phyloP scores from a whole-genome alignment of 2,329 filamentous ascomycete genomes.

The Leptographium radiaticola region DNA sequence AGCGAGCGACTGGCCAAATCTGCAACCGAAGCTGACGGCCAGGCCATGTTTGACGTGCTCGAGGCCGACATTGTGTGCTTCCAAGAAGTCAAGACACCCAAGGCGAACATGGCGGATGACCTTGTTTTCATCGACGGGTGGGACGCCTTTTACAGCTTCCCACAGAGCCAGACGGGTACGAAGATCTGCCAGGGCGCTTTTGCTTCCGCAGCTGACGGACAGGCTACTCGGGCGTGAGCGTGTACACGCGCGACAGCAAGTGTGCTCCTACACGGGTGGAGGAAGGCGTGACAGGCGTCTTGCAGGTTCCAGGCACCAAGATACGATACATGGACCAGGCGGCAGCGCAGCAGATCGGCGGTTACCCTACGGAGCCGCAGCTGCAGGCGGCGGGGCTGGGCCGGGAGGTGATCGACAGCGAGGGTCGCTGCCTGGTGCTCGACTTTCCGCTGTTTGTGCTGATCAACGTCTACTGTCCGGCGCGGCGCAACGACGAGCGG shows the following conservation, averaged over 20 bases:
- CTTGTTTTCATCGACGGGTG: conserved; percentile 92
- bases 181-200: too few species aligned
- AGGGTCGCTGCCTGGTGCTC: conserved; percentile 80
- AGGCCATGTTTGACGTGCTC: conserved; percentile 85
- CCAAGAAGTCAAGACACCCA: conserved; percentile 93
- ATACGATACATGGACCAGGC: conserved; percentile 65
- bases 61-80: conserved; percentile 89
- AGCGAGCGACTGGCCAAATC: too few species aligned
- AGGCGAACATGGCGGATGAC: conserved; percentile 82
- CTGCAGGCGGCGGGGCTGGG: conserved; percentile 44
- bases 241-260: conserved; percentile 79
- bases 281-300: conserved; percentile 78
- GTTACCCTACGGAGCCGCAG: conserved; percentile 64
- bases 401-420: conserved; percentile 64
- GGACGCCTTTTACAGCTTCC: conserved; percentile 93
- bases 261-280: conserved; percentile 84
- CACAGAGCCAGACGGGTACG: conserved; percentile 80
- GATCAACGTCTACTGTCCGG: conserved; percentile 84
- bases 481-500: conserved; percentile 69
- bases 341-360: conserved; percentile 65
- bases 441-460: conserved; percentile 94
- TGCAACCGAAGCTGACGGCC: conserved; percentile 1
- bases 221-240: conserved; percentile 93
- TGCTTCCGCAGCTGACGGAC: not conserved
- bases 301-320: conserved; percentile 59